A percentile compares a stretch with the other conserved stretches of the same genome.
Evolutionary conservation across 768 basidiomycete genomes (phyloP).

Genomic region (Tylopilus rubrobrunneus): DNA sequence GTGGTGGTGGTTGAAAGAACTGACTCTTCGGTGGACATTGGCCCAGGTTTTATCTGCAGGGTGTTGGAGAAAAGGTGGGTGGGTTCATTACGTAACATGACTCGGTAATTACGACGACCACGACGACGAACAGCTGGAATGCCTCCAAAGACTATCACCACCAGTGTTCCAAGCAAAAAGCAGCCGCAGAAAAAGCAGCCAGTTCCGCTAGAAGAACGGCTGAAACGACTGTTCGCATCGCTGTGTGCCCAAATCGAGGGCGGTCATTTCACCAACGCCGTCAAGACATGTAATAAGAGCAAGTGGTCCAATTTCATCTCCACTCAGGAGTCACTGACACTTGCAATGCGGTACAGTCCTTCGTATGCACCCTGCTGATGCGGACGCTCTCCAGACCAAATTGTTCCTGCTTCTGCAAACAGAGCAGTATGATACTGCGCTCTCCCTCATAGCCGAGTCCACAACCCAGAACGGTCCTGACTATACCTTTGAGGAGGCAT

Average conservation of each 20-base stretch:
- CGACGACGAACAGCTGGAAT: constrained; percentile 3
- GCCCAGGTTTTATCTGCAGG: constrained; percentile 17
- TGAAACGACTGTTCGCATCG: constrained; percentile 68
- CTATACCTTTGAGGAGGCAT: constrained; percentile 66
- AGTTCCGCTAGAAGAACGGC: constrained; percentile 21
- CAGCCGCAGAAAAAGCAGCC: constrained; percentile 21
- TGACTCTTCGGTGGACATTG: constrained; percentile 56
- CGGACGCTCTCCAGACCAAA: constrained; percentile 77
- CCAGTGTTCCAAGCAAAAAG: background rate
- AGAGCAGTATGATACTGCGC: constrained; percentile 72
- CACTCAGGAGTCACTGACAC: constrained; percentile 20
- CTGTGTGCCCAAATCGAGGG: constrained; percentile 87
- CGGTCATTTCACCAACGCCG: constrained; percentile 79
- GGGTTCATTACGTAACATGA: constrained; percentile 17
- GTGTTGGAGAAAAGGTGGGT: background rate
- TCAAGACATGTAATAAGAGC: constrained; percentile 94
- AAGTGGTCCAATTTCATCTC: constrained; percentile 29
- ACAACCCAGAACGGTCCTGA: constrained; percentile 10
- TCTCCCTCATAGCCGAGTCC: constrained; percentile 47
- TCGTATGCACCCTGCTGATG: constrained; percentile 57
- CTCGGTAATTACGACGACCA: constrained; percentile 21
- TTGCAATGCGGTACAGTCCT: constrained; percentile 51
- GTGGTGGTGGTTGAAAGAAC: constrained; percentile 18
- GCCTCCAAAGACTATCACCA: constrained; percentile 16
- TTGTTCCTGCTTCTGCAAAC: constrained; percentile 86